Evolutionary conservation across 208 protist species (phyloP), one percentile per base, ranked within the genome.

Genomic region (Wallacemonas sp.): DNA sequence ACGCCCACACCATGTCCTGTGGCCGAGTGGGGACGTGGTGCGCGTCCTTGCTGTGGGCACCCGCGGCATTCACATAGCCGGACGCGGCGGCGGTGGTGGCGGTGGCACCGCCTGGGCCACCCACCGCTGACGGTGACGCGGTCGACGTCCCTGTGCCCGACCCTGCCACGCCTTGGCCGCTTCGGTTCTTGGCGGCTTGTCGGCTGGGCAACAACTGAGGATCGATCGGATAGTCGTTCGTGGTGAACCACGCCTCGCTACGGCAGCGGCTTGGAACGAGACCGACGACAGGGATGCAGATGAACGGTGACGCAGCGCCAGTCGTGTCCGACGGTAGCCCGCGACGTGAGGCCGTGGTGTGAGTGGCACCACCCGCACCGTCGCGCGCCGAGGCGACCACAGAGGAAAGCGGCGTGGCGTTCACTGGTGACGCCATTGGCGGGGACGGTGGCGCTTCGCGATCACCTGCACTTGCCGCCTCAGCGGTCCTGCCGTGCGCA

Each of bases 231-330:
- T 58, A 61, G 54, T 61, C 46, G 3, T 73, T 63, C 1, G 69
- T 77, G 44, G 71, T 53, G 57, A 85, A 79, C 89, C 89, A 94
- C 26, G 91, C 86, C 44, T 93, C 89, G 33, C 75, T 69, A 4
- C 89, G 89, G 63, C 76, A 92, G 1, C 89, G 86, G 53, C 79
- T 91, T 1, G 87, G 87, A 24, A 95, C 78, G 6, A 92, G 52
- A 9, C 83, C 83, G 5, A 90, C 75, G 13, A 90, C 32, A 24
- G 83, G 80, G 4, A 90, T 29, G 44, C 83, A 81, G 54, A 90
- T 76, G 26, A 66, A 62, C 12, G 38, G 63, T 10, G 46, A 33
- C 6, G 15, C 32, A 17, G 17, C 21, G 26, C 8, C 46, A 5
- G 45, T 37, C 6, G 24, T 24, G 61, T 38, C 34, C 42, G 36